Base-by-base conservation (phyloP, 2,329 filamentous ascomycete species). In the Penicillium paneum region DNA sequence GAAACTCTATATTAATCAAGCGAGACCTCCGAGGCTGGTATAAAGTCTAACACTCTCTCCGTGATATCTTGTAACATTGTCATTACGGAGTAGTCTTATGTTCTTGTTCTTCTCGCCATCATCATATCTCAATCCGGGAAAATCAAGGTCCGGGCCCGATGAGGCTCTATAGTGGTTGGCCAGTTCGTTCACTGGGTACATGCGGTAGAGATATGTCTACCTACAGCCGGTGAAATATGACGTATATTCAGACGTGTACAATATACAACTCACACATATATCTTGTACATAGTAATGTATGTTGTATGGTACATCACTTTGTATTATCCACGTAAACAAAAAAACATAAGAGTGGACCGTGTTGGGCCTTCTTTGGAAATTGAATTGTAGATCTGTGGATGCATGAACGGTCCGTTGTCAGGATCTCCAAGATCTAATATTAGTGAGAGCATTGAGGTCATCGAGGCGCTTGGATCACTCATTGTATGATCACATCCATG, bases 331-430 rank as follows among this genome's bases (percentile, higher is more conserved):
- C 17, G 40, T 19, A 43, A 43, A 31, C n/a, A 13, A 19, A 31
- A 29, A 19, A 19, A 31, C n/a, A 29, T 13, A 24, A 40, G n/a
- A 5, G 40, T 17, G 11, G 40, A 13, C 40, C n/a, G 13, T 5
- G 26, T 43, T 11, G 7, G 17, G 32, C 28, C 6, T 31, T 21
- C 7, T 21, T 31, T 21, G 28, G 17, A 21, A 32, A 44, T n/a
- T 21, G 7, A 44, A 44, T 6, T 53, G 43, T 24, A 39, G 41
- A 52, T 51, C 40, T 45, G 47, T 43, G 38, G 38, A 42, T 49
- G 26, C 19, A 17, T 31, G n/a, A 19, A 32, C 11, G 35, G 17
- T 6, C 48, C 31, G 15, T 51, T 45, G 13, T 38, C 44, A 4
- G 15, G 35, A 40, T 47, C 35, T 39, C 19, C n/a, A 13, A 32